Evolutionary conservation across 106 monocot species (phyloP).

Genomic region (Alisma plantagoaquatica): DNA sequence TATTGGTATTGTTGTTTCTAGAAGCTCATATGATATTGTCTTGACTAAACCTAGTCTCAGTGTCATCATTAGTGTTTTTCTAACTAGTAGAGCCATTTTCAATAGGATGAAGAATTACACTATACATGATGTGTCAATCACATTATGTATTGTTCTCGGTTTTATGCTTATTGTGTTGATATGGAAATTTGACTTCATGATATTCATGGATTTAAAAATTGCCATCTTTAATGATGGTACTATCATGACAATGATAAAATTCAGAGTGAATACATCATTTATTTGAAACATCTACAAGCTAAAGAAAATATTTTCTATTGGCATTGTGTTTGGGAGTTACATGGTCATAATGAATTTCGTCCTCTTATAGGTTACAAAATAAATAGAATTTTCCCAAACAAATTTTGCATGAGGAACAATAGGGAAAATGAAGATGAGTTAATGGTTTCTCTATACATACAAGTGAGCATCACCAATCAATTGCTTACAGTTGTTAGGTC

Average conservation of each 20-base stretch:
- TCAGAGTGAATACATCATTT: conserved; percentile 84
- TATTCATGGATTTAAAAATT: conserved; percentile 95
- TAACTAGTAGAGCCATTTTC: conserved; percentile 94
- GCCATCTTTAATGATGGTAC: conserved; percentile 96
- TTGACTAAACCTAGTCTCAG: conserved; percentile 95
- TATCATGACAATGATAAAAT: conserved; percentile 96
- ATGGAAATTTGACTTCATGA: conserved; percentile 92
- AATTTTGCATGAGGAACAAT: conserved; percentile 53
- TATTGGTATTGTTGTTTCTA: conserved; percentile 93
- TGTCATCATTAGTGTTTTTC: conserved; percentile 94
- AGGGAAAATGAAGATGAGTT: conserved; percentile 47
- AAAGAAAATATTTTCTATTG: conserved; percentile 86
- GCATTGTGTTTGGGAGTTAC: conserved; percentile 63
- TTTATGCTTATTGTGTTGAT: conserved; percentile 89
- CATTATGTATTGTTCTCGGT: conserved; percentile 89
- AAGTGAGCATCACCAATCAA: conserved; percentile 95
- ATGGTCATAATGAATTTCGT: conserved; percentile 82
- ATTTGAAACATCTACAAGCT: conserved; percentile 89
- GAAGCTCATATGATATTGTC: conserved; percentile 91
- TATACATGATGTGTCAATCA: conserved; percentile 90
- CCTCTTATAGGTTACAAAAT: conserved; percentile 77
- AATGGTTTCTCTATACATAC: conserved; percentile 83
- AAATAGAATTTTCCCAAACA: conserved; percentile 79
- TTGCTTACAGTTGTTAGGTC: conserved; percentile 91
- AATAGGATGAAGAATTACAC: conserved; percentile 99